Evolutionary conservation across 2,329 filamentous ascomycete genomes (phyloP), one percentile per base, ranked within the genome.

Genomic region (Aspergillus brunneoviolaceus): DNA sequence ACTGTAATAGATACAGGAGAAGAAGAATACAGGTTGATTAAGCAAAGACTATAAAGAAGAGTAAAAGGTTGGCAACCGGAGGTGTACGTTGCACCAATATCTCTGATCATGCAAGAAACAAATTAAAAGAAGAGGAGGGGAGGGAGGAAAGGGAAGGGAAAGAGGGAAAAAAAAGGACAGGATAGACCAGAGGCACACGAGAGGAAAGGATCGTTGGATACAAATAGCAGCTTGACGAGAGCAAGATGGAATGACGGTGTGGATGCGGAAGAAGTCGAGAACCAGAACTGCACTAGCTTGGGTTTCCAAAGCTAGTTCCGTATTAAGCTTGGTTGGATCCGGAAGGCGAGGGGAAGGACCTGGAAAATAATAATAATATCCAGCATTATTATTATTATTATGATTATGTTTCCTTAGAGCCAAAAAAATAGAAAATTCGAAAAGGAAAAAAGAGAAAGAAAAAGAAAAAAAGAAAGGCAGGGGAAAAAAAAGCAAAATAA

Each of bases 201-300:
- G 58, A 64, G 62, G 63, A 62, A 63, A 64, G 57, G 65, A 66
- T 64, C 62, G 60, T 60, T 62, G 62, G 59, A 65, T 67, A 60
- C 60, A 65, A 66, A 65, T 65, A 60, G 60, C 50, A 59, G 51
- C 50, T 52, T 31, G 53, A 62, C 35, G 54, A 55, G 57, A 59
- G 57, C 51, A 60, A 65, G 60, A 29, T 29, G 27, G 27, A 65
- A 67, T 70, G 69, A 71, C 69, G 68, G 69, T 71, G 68, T 71
- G 68, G 60, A 61, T 57, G 54, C 51, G 59, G 53, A 58, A 53
- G 57, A 54, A 56, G 62, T 62, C 60, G 54, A 62, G 61, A 62
- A 64, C 61, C 27, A 55, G 45, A 56, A 58, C 59, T 65, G 56
- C 39, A 45, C 39, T 45, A 45, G 39, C 58, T 57, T 29, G 55